Conservation (phyloP, 2,329 filamentous ascomycete species). For the Simplicillium aogashimaense region DNA sequence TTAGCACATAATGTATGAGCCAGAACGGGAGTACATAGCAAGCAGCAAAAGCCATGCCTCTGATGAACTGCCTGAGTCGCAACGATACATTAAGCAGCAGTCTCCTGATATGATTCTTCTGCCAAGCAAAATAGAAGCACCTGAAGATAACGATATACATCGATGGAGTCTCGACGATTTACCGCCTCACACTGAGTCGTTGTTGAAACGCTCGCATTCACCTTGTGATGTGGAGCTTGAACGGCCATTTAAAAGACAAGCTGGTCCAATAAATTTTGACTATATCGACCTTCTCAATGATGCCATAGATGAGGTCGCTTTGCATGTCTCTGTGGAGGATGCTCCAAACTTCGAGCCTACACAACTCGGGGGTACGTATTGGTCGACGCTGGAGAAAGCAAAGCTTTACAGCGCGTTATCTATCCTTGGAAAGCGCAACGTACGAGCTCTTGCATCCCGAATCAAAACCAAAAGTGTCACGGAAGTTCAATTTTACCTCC, state of each 20-base stretch:
- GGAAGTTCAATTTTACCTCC: slow-evolving; percentile 64
- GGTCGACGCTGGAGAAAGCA: slow-evolving; percentile 64
- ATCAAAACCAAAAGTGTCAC: slow-evolving; percentile 63
- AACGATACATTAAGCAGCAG: too few species aligned
- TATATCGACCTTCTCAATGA: slow-evolving; percentile 46
- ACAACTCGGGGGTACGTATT: slow-evolving; percentile 61
- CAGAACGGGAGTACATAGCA: too few species aligned
- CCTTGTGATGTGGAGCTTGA: not conserved
- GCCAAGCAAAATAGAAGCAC: too few species aligned
- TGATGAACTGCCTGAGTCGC: too few species aligned
- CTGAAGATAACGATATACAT: too few species aligned
- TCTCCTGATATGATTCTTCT: too few species aligned
- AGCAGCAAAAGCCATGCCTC: too few species aligned
- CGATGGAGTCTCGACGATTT: not conserved
- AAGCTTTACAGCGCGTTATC: slow-evolving; percentile 57
- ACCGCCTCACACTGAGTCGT: slow-evolving; percentile 2
- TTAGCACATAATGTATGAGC: too few species aligned
- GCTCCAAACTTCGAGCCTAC: slow-evolving; percentile 21
- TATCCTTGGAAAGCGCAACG: slow-evolving; percentile 52
- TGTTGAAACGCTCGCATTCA: slow-evolving; percentile 17
- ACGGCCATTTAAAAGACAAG: slow-evolving; percentile 34
- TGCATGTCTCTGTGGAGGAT: slow-evolving; percentile 20
- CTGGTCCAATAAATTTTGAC: slow-evolving; percentile 28
- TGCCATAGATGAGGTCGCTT: slow-evolving; percentile 44
- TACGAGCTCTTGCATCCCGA: slow-evolving; percentile 49